Conservation (phyloP, 192 early-diverging fungal genomes). For the Umbelopsis ramanniana region DNA sequence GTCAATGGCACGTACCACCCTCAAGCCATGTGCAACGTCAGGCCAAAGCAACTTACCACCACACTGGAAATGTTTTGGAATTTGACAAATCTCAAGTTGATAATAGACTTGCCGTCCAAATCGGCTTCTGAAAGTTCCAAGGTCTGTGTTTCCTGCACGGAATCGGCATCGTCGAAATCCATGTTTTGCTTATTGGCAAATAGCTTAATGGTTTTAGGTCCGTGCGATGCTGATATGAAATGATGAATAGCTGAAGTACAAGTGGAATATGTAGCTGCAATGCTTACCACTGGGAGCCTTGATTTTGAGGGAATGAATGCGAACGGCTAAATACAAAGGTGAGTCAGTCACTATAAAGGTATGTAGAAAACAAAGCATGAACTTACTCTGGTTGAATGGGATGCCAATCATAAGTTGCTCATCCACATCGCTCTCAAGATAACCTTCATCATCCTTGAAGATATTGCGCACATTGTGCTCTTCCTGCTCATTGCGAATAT, state of each 20-base stretch:
- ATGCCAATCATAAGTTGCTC: slow-evolving; percentile 91
- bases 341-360: background rate
- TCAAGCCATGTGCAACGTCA: no score
- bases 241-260: background rate
- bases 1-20: background rate
- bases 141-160: slow-evolving; percentile 73
- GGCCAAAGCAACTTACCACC: slow-evolving; percentile 51
- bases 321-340: slow-evolving; percentile 51
- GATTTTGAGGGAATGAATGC: slow-evolving; percentile 72
- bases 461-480: slow-evolving; percentile 76
- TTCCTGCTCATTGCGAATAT: slow-evolving; percentile 86
- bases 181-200: slow-evolving; percentile 84
- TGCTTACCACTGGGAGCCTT: slow-evolving; percentile 34
- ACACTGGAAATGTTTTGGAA: slow-evolving; percentile 89
- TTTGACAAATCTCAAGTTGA: slow-evolving; percentile 89
- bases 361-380: background rate
- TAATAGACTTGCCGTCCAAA: slow-evolving; percentile 68
- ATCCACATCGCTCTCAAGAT: slow-evolving; percentile 91
- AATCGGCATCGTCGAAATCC: slow-evolving; percentile 88
- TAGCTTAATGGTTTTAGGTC: slow-evolving; percentile 86
- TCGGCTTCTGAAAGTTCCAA: slow-evolving; percentile 72
- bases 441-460: slow-evolving; percentile 70
- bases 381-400: slow-evolving; percentile 80
- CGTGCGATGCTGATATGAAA: slow-evolving; percentile 54
- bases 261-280: background rate